phyloP scores from a whole-genome alignment of 306 rosid genomes.

The Cyclanthera cordifolia region DNA sequence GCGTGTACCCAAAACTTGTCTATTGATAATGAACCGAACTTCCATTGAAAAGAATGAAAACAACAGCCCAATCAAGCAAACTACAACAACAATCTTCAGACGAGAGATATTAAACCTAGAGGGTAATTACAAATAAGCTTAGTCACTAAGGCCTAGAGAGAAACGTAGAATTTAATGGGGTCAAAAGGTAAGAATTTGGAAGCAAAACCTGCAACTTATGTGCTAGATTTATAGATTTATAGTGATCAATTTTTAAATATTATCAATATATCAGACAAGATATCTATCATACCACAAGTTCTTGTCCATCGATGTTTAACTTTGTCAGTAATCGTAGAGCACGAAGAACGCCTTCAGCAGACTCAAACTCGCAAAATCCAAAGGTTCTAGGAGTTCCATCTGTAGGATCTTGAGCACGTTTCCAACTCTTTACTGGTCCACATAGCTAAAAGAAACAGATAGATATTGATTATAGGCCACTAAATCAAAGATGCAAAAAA shows the following conservation, averaged over 20 bases:
- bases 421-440: conserved; percentile 95
- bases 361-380: conserved; percentile 93
- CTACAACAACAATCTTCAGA: no score
- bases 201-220: neutral
- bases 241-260: neutral
- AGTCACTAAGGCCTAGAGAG: no score
- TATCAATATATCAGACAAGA: neutral
- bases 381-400: conserved; percentile 78
- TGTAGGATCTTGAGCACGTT: conserved; percentile 77
- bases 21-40: no score
- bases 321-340: conserved; percentile 80
- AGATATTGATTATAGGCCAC: neutral
- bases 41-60: no score
- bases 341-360: conserved; percentile 95
- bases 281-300: conserved; percentile 49
- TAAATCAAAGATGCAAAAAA: neutral
- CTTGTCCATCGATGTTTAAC: conserved; percentile 87
- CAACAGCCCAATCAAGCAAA: no score
- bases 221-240: neutral
- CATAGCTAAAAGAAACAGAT: conserved; percentile 45
- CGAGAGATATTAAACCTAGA: no score
- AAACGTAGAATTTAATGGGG: no score
- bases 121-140: no score
- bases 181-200: neutral
- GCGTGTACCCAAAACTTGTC: neutral